These are phyloP conservation scores for Mrakia gelida DNA, from an alignment of 768 basidiomycete genomes.

Conservation along the genomic window DNA sequence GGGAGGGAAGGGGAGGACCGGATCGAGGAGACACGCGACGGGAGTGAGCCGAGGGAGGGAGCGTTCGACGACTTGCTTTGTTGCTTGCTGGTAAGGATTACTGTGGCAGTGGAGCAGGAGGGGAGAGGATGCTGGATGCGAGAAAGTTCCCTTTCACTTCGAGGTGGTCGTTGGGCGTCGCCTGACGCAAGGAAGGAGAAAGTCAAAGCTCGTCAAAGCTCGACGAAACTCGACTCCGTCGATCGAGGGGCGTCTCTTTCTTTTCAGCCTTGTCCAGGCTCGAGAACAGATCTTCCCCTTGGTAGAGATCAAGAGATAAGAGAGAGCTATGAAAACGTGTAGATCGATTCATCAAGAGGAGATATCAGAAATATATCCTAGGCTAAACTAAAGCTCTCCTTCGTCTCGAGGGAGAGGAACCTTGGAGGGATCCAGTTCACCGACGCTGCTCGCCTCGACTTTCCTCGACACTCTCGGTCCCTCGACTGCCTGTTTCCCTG, in stretches of 20 bases:
- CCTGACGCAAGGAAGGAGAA: too few species aligned
- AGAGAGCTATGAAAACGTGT: background rate
- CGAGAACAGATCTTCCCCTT: background rate
- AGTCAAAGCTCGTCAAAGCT: too few species aligned
- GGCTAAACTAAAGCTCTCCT: too few species aligned
- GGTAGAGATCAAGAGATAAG: conserved; percentile 1
- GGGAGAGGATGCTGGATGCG: too few species aligned
- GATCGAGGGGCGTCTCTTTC: background rate
- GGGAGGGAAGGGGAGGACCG: background rate
- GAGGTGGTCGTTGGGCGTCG: too few species aligned
- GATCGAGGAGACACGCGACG: background rate
- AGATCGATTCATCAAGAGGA: background rate
- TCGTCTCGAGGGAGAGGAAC: background rate
- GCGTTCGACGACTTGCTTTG: background rate
- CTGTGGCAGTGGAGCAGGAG: background rate
- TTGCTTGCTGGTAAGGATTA: too few species aligned
- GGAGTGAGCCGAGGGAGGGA: background rate
- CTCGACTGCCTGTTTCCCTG: background rate
- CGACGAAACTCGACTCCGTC: too few species aligned
- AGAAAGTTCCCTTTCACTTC: too few species aligned
- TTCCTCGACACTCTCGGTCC: background rate
- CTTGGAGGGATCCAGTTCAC: background rate
- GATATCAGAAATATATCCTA: background rate
- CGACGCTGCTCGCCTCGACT: background rate
- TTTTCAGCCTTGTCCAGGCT: background rate